These are phyloP conservation scores for Podaxis carcinomalis DNA, from an alignment of 768 basidiomycete species.

Conservation along the genomic window DNA sequence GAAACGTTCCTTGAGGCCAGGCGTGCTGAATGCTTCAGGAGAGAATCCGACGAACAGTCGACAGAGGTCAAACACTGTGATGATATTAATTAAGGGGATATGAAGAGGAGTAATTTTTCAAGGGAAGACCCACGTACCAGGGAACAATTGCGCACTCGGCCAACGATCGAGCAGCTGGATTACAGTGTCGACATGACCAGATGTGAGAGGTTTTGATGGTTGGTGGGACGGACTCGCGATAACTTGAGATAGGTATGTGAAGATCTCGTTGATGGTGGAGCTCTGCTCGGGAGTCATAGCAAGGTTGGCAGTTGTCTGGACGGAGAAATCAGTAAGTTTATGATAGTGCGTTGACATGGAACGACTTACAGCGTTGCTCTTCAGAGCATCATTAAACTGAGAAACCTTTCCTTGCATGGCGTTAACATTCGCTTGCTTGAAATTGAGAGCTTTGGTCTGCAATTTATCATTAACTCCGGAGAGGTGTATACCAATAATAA, in stretches of 20 bases:
- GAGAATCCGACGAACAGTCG: slow-evolving; percentile 70
- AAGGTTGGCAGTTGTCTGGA: slow-evolving; percentile 64
- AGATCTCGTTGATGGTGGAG: slow-evolving; percentile 53
- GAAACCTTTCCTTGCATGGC: slow-evolving; percentile 78
- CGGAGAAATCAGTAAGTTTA: background rate
- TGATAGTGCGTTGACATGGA: background rate
- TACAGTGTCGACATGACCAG: slow-evolving; percentile 57
- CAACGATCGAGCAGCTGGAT: slow-evolving; percentile 66
- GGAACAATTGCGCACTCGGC: slow-evolving; percentile 71
- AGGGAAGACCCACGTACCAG: slow-evolving; percentile 38
- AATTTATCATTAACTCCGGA: background rate
- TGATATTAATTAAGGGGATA: background rate
- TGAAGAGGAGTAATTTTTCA: background rate
- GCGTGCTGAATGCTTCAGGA: slow-evolving; percentile 43
- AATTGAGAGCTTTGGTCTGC: slow-evolving; percentile 64
- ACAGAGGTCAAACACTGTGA: slow-evolving; percentile 77
- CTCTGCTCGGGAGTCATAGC: slow-evolving; percentile 69
- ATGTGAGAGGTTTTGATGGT: slow-evolving; percentile 31
- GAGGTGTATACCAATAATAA: background rate
- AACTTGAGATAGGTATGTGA: slow-evolving; percentile 51
- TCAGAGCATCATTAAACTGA: slow-evolving; percentile 68
- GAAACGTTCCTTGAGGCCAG: slow-evolving; percentile 45
- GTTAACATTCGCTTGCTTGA: slow-evolving; percentile 76
- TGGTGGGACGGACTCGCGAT: slow-evolving; percentile 32
- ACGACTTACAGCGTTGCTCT: slow-evolving; percentile 60